Evolutionary conservation across 768 basidiomycete species (phyloP), one percentile per base, ranked within the genome.

Genomic region (Macrolepiota dolichaula): DNA sequence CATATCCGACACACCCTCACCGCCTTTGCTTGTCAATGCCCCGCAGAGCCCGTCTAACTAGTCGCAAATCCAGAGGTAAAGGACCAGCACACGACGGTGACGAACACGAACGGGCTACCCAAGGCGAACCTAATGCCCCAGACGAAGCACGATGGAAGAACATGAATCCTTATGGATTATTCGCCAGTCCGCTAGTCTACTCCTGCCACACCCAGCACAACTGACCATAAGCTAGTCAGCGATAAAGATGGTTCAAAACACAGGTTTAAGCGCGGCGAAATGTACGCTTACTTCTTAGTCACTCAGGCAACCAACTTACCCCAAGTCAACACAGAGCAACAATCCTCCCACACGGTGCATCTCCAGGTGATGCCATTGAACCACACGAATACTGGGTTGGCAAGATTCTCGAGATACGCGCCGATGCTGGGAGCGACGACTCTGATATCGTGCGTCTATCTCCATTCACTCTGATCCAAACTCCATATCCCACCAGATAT

Each of bases 321-420:
- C 12, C 11, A 37, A 24, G 4, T 52, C 25, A 51, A 3, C 27
- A 13, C 49, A 82, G 84, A 1, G 81, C 73, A 1, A 72, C 76
- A 9, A 69, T 86, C 32, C 69, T 81, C 4, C 82, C 83, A 4
- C 54, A 71, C n/a, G 69, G 68, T 0, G 54, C 42, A 12, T 37
- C 63, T 9, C 72, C 74, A 3, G 72, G 67, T 0, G 63, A 69
- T 1, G 17, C 59, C 0, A 62, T 75, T 1, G 74, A 75, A 0
- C 36, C 71, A 2, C 66, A 73, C n/a, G 72, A 80, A 11, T 81
- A 80, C 36, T 86, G 85, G 85, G 76, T 86, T 1, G 85, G 69
- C 0, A 73, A 70, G 54, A 81, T 86, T 1, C 73, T 66, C 15
- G 80, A 80, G 7, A 83, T 86, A 19, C 72, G 80, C 12, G 73